phyloP scores from a whole-genome alignment of 768 basidiomycete genomes.

The Obba rivulosa region DNA sequence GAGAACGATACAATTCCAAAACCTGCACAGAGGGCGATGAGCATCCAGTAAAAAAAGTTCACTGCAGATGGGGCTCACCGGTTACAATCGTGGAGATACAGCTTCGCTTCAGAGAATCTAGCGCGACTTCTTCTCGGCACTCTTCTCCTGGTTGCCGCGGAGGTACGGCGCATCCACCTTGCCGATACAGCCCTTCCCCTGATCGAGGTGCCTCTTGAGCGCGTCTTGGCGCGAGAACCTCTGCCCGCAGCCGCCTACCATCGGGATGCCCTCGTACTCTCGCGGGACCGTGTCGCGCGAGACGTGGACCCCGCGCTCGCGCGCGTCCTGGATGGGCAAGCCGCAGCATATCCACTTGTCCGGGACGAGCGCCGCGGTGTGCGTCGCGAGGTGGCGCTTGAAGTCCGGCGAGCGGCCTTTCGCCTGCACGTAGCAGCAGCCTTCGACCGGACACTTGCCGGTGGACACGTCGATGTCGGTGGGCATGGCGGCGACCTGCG shows the following conservation, averaged over 20 bases:
- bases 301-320: not conserved
- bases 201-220: constrained; percentile 31
- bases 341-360: constrained; percentile 35
- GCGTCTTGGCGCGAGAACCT: constrained; percentile 35
- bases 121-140: not conserved
- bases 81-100: not conserved
- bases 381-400: constrained; percentile 53
- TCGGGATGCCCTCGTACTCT: constrained; percentile 22
- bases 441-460: too few relatives aligned
- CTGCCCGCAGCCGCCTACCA: constrained; percentile 34
- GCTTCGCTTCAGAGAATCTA: not conserved
- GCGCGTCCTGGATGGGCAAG: constrained; percentile 23
- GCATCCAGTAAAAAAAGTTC: not conserved
- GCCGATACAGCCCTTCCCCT: not conserved
- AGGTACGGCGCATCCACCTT: too few relatives aligned
- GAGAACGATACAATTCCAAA: not conserved
- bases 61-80: not conserved
- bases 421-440: constrained; percentile 14
- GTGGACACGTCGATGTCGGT: too few relatives aligned
- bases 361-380: constrained; percentile 27
- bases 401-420: constrained; percentile 54
- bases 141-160: too few relatives aligned
- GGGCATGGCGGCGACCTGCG: constrained; percentile 30
- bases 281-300: constrained; percentile 13
- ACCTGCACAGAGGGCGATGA: not conserved